phyloP scores from a whole-genome alignment of 108 stramenopile species.

The Nitzschia palea region DNA sequence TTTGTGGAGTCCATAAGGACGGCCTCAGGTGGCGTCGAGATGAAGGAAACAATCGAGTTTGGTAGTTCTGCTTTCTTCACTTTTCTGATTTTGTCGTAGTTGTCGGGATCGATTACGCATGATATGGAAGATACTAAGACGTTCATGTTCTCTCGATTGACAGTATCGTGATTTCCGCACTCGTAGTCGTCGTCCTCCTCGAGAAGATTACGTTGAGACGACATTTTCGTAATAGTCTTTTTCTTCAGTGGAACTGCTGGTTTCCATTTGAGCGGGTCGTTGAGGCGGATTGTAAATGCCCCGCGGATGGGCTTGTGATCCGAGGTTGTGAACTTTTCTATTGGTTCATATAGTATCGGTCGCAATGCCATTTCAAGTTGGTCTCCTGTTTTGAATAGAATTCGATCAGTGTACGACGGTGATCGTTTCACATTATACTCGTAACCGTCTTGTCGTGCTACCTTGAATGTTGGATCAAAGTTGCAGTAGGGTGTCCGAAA shows the following conservation, averaged over 20 bases:
- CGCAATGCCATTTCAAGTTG: slow-evolving; percentile 41
- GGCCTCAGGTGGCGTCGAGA: slow-evolving; percentile 37
- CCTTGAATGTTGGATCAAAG: slow-evolving; percentile 89
- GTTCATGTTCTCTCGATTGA: slow-evolving; percentile 36
- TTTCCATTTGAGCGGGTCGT: slow-evolving; percentile 28
- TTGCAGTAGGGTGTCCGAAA: slow-evolving; percentile 63
- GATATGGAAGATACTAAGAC: slow-evolving; percentile 38
- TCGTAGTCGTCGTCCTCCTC: slow-evolving; percentile 3
- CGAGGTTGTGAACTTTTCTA: slow-evolving; percentile 53
- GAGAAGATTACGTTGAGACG: not conserved
- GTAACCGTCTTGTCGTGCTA: slow-evolving; percentile 52
- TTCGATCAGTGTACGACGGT: slow-evolving; percentile 84
- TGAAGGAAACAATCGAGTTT: slow-evolving; percentile 35
- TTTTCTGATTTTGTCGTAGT: slow-evolving; percentile 24
- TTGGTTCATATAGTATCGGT: slow-evolving; percentile 59
- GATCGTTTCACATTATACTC: slow-evolving; percentile 66
- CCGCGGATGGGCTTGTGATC: slow-evolving; percentile 89
- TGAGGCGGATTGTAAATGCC: slow-evolving; percentile 41
- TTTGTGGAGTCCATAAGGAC: slow-evolving; percentile 9
- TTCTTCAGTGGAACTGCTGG: not conserved
- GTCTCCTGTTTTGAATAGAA: slow-evolving; percentile 70
- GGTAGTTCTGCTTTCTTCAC: slow-evolving; percentile 31
- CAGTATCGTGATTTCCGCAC: not conserved
- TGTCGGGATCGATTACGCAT: slow-evolving; percentile 8
- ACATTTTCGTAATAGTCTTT: not conserved